These are phyloP conservation scores for Globisporangium sylvaticum DNA, from an alignment of 352 stramenopile genomes.

Conservation along the genomic window DNA sequence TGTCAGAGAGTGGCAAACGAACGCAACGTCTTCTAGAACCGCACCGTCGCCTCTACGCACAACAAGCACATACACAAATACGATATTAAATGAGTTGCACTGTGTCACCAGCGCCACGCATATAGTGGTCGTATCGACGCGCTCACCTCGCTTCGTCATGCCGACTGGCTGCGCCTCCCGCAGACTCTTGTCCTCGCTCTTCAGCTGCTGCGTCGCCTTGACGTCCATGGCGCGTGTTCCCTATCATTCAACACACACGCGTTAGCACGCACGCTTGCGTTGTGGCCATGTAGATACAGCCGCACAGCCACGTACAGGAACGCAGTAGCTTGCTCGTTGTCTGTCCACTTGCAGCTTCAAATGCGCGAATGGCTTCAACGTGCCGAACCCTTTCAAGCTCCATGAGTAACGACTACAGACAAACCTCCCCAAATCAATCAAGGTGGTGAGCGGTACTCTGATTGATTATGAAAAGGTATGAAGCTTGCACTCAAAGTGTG, in stretches of 20 bases:
- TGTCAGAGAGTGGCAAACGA: too few relatives aligned
- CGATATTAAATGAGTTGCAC: neutral
- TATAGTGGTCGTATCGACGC: neutral
- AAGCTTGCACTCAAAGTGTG: too few relatives aligned
- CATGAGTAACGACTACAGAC: neutral
- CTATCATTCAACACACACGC: neutral
- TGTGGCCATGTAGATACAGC: neutral
- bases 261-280: neutral
- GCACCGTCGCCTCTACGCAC: constrained; percentile 8
- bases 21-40: neutral
- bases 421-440: too few relatives aligned
- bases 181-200: neutral
- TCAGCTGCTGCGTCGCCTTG: neutral
- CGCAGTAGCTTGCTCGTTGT: neutral
- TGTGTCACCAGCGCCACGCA: neutral
- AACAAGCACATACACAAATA: neutral
- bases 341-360: neutral
- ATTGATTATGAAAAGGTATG: too few relatives aligned
- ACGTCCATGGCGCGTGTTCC: constrained; percentile 1
- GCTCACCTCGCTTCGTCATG: constrained; percentile 11
- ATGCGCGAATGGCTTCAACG: neutral
- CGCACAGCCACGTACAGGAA: neutral
- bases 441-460: too few relatives aligned
- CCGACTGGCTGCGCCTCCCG: neutral
- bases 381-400: neutral